These are phyloP conservation scores for Curvularia sp. DNA, from an alignment of 2,329 filamentous ascomycete genomes.

Conservation along the genomic window DNA sequence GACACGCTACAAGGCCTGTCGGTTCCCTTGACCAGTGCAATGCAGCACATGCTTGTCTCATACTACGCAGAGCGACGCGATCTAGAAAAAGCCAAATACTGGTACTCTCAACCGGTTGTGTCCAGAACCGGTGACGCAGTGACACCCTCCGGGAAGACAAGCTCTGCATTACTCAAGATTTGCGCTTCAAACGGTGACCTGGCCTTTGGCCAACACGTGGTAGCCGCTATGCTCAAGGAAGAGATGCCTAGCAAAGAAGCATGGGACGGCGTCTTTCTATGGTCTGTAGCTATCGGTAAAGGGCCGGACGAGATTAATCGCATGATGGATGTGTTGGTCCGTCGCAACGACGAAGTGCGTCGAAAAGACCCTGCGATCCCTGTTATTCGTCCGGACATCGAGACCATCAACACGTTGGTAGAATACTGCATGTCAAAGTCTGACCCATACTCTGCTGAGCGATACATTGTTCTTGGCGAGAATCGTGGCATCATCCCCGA, in stretches of 20 bases:
- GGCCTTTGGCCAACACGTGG: conserved; percentile 53
- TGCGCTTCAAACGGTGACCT: conserved; percentile 53
- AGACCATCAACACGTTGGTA: conserved; percentile 79
- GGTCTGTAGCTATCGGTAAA: conserved; percentile 75
- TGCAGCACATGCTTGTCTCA: conserved; percentile 62
- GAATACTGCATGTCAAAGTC: conserved; percentile 73
- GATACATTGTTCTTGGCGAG: conserved; percentile 72
- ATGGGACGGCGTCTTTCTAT: conserved; percentile 78
- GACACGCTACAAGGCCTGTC: conserved; percentile 58
- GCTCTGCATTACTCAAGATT: conserved; percentile 65
- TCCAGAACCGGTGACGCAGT: conserved; percentile 21
- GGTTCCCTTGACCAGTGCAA: conserved; percentile 48
- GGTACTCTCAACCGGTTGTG: conserved; percentile 67
- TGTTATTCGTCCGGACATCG: conserved; percentile 65
- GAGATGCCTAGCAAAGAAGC: conserved; percentile 56
- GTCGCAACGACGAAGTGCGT: conserved; percentile 57
- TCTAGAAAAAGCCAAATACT: conserved; percentile 68
- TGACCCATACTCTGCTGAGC: conserved; percentile 75
- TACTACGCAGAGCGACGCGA: conserved; percentile 69
- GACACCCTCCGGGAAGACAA: conserved; percentile 48
- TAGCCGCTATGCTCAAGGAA: conserved; percentile 47
- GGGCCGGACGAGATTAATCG: conserved; percentile 74
- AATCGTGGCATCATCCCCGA: conserved; percentile 72
- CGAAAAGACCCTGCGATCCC: conserved; percentile 33
- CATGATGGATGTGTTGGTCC: conserved; percentile 74